phyloP scores from a whole-genome alignment of 169 alveolate species.

The Cryptosporidium ubiquitum region DNA sequence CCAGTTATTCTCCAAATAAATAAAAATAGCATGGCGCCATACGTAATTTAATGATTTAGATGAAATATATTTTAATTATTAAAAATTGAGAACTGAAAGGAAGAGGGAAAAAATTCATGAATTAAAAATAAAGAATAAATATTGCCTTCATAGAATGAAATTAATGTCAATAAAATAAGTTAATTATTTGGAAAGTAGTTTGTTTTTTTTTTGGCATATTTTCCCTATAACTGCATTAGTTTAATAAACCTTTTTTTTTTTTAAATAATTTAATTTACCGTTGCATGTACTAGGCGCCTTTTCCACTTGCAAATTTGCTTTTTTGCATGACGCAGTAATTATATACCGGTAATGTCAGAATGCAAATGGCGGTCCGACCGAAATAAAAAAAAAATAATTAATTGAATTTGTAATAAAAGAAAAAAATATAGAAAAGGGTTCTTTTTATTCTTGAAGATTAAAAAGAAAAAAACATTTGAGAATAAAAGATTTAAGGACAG shows the following conservation, averaged over 20 bases:
- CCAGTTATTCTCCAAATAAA: neutral
- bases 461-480: neutral
- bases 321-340: constrained; percentile 16
- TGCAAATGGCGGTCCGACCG: neutral
- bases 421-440: neutral
- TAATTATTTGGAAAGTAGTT: too few relatives aligned
- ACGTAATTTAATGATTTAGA: too few relatives aligned
- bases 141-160: too few relatives aligned
- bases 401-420: neutral
- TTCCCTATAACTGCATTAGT: neutral
- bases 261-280: too few relatives aligned
- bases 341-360: constrained; percentile 16
- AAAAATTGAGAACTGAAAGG: neutral
- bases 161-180: too few relatives aligned
- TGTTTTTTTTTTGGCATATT: too few relatives aligned
- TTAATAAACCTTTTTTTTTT: too few relatives aligned
- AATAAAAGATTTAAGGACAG: neutral
- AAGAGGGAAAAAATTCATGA: neutral
- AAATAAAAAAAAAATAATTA: neutral
- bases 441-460: neutral
- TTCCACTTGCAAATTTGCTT: neutral
- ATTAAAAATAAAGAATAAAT: neutral
- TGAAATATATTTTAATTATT: too few relatives aligned
- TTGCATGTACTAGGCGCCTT: neutral
- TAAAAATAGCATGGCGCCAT: neutral